Base-by-base conservation (phyloP, 164 flowering plant species). In the Aristolochia californica region DNA sequence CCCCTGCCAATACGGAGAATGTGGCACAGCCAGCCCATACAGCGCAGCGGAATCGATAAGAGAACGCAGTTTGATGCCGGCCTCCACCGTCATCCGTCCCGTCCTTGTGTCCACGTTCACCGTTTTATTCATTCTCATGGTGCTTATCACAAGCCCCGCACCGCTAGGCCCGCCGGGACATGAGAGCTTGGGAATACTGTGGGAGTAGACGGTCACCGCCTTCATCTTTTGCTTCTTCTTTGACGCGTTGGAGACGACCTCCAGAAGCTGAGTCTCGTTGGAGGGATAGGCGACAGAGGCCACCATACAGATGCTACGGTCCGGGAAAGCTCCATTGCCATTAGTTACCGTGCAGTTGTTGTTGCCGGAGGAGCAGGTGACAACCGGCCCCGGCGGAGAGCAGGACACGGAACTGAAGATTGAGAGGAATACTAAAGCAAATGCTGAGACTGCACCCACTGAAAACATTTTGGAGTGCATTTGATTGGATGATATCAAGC, bases 161-260 rank as follows among this genome's bases (percentile, higher is more conserved):
- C 65, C 55, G 34, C 34, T 15, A 2, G 15, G 48, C 12, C 80
- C 84, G n/a, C 73, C 82, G 0, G 78, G 73, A 40, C 84, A 80
- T 0, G 63, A 79, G 17, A 80, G 69, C 57, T 74, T 80, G 2
- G 84, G 78, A 14, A 77, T 72, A 66, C 82, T 80, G 63, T 80
- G 84, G 5, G 75, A 69, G 59, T 25, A 72, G 1, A 70, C 68
- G 0, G 82, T 75, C 1, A 61, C 75, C 5, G 67, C 82, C 60
- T 78, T 77, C 64, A 75, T 80, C 66, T 77, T 77, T 8, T 68
- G 63, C 47, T 62, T 60, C 30, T 56, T 48, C 66, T 13, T 60
- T 24, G 82, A 58, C 0, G 80, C 82, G 0, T 52, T 30, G 2
- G 80, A 70, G 2, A 80, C 82, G 0, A 64, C 25, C 1, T 66